phyloP scores from a whole-genome alignment of 2,329 filamentous ascomycete genomes.

The Bipolaris bicolor region DNA sequence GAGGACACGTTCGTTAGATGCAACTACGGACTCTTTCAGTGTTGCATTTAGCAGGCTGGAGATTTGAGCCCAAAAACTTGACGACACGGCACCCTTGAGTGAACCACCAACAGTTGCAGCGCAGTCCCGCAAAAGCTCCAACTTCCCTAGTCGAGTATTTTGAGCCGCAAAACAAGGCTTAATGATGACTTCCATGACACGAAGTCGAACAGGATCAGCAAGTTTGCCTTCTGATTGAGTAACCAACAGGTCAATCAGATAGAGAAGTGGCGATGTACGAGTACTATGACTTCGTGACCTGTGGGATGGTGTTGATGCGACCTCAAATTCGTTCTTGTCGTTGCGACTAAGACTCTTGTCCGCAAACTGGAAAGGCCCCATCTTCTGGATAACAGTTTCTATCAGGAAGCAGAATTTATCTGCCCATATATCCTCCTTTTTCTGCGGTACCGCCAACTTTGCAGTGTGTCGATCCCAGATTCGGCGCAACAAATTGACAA shows the following conservation, averaged over 20 bases:
- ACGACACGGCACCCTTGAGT: conserved; percentile 24
- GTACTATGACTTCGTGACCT: conserved; percentile 56
- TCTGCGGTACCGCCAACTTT: conserved; percentile 40
- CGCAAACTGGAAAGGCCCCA: conserved; percentile 59
- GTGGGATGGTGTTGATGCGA: conserved; percentile 70
- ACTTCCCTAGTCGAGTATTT: conserved; percentile 42
- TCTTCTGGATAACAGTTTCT: conserved; percentile 56
- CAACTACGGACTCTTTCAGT: conserved; percentile 29
- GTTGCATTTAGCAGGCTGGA: conserved; percentile 29
- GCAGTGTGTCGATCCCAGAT: conserved; percentile 67
- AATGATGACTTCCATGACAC: conserved; percentile 57
- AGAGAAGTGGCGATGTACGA: conserved; percentile 66
- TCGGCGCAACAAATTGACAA: conserved; percentile 71
- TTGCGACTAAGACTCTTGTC: conserved; percentile 58
- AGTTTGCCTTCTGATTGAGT: conserved; percentile 48
- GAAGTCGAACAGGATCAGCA: conserved; percentile 47
- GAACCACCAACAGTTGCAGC: conserved; percentile 31
- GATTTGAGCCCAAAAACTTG: conserved; percentile 40
- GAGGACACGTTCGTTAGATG: conserved; percentile 32
- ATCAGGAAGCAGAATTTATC: conserved; percentile 60
- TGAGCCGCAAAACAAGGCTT: conserved; percentile 62
- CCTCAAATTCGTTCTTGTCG: conserved; percentile 66
- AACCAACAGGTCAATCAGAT: conserved; percentile 68
- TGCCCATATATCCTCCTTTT: conserved; percentile 52
- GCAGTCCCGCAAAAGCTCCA: conserved; percentile 50